Evolutionary conservation across 2,329 filamentous ascomycete species (phyloP).

Genomic region (Talaromyces amestolkiae): DNA sequence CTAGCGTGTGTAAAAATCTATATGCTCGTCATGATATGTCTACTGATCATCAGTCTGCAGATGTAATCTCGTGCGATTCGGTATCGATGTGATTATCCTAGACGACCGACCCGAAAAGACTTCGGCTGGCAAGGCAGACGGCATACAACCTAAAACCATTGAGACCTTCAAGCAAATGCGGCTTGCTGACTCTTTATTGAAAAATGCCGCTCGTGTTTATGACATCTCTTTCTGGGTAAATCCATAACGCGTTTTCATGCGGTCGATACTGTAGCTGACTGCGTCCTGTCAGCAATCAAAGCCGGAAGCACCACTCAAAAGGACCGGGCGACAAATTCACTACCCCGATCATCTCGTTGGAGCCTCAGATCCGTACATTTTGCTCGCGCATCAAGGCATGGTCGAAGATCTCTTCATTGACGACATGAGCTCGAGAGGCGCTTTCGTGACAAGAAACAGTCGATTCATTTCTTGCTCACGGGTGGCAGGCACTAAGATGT

Average conservation of each 20-base stretch:
- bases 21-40: not conserved
- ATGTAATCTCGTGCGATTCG: constrained; percentile 61
- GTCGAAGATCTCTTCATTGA: constrained; percentile 69
- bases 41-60: constrained; percentile 31
- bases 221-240: constrained; percentile 72
- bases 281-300: constrained; percentile 22
- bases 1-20: constrained; percentile 32
- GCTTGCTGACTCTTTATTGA: constrained; percentile 65
- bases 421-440: constrained; percentile 64
- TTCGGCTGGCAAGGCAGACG: constrained; percentile 66
- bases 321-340: constrained; percentile 65
- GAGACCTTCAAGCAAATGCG: constrained; percentile 73
- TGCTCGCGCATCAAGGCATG: constrained; percentile 69
- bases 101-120: constrained; percentile 69
- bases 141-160: constrained; percentile 74
- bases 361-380: constrained; percentile 53
- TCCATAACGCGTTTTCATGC: not conserved
- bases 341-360: constrained; percentile 57
- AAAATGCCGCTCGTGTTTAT: constrained; percentile 67
- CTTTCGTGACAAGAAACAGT: constrained; percentile 62
- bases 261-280: not conserved
- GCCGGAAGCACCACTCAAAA: constrained; percentile 50
- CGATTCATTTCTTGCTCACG: constrained; percentile 58
- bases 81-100: constrained; percentile 63
- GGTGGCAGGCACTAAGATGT: constrained; percentile 36